Evolutionary conservation across 371 early-diverging fungal species (phyloP).

Genomic region (Mucor saturninus): DNA sequence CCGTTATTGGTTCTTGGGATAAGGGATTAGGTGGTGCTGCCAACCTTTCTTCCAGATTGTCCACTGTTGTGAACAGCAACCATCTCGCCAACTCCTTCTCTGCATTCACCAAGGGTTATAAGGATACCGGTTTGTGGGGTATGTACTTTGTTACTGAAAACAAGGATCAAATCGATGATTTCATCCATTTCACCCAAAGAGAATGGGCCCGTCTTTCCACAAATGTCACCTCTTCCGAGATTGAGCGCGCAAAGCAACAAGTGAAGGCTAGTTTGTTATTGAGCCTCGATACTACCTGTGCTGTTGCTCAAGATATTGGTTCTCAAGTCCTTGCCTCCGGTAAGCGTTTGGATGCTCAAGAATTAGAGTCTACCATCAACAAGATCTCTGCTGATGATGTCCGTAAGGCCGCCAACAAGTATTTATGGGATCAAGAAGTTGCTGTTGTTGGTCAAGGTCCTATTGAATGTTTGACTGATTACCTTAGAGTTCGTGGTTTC

Average conservation of each 20-base stretch:
- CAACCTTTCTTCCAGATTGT: slow-evolving; percentile 85
- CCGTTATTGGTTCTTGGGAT: slow-evolving; percentile 94
- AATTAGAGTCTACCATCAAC: slow-evolving; percentile 30
- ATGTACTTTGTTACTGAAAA: slow-evolving; percentile 88
- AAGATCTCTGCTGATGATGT: slow-evolving; percentile 68
- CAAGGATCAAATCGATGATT: slow-evolving; percentile 80
- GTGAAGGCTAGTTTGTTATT: slow-evolving; percentile 90
- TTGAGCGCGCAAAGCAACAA: slow-evolving; percentile 96
- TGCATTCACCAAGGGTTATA: slow-evolving; percentile 96
- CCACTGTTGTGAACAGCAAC: slow-evolving; percentile 76
- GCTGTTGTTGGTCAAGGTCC: slow-evolving; percentile 92
- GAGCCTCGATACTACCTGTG: slow-evolving; percentile 85
- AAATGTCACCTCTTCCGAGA: slow-evolving; percentile 85
- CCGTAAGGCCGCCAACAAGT: slow-evolving; percentile 82
- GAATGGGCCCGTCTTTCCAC: slow-evolving; percentile 92
- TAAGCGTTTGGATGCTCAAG: slow-evolving; percentile 68
- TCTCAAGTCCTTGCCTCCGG: slow-evolving; percentile 91
- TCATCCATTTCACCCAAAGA: slow-evolving; percentile 83
- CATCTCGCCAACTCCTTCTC: slow-evolving; percentile 93
- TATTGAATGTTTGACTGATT: slow-evolving; percentile 86
- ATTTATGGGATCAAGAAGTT: slow-evolving; percentile 86
- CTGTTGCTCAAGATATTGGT: slow-evolving; percentile 93
- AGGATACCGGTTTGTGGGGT: slow-evolving; percentile 96
- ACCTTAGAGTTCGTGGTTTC: slow-evolving; percentile 80
- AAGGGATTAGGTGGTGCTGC: slow-evolving; percentile 83